Percentiles rank a stretch among this genome's conserved stretches.
phyloP scores from a whole-genome alignment of 129 eudicot genomes.

The Flaveria sonorensis region DNA sequence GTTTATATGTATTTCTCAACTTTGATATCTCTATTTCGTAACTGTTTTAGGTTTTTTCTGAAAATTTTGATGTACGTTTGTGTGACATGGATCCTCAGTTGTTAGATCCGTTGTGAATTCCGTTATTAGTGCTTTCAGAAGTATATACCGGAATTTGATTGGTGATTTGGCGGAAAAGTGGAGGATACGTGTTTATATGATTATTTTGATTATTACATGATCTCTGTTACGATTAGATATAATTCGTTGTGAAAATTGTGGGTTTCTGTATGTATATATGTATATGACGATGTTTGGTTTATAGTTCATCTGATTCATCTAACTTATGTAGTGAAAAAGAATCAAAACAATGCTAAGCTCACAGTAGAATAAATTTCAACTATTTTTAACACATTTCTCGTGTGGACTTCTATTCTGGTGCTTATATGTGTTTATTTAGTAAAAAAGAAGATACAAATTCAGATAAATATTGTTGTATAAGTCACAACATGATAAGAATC shows the following conservation, averaged over 20 bases:
- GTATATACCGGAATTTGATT: not conserved
- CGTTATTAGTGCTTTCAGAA: not conserved
- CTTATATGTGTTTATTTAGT: not conserved
- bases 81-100: not conserved
- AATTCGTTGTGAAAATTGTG: not conserved
- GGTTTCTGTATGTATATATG: not conserved
- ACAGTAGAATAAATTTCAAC: not conserved
- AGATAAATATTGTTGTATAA: not conserved
- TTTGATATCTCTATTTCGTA: not conserved
- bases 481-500: not conserved
- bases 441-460: not conserved
- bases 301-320: not conserved
- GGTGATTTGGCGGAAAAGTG: constrained; percentile 12
- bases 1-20: not conserved
- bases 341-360: not conserved
- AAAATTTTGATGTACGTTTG: constrained; percentile 6
- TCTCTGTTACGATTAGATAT: not conserved
- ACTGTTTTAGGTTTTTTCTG: constrained; percentile 6
- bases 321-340: not conserved
- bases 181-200: not conserved
- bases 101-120: not conserved
- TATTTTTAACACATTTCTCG: not conserved
- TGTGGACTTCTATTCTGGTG: constrained; percentile 12
- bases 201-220: constrained; percentile 13
- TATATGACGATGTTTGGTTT: not conserved